Conservation (phyloP, 345 rosid species). For the Arabidopsis thaliana region TAIR10.1 NC_003074.8:19605501-19606000, state of each 20-base stretch:
- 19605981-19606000: conserved; percentile 47
- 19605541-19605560: no score
- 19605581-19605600: no score
- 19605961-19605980: conserved; percentile 39
- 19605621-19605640: no score
- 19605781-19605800: conserved; percentile 19
- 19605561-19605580: no score
- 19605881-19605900: conserved; percentile 17
- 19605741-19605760: conserved; percentile 19
- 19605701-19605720: background rate
- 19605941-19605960: conserved; percentile 15
- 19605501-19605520: no score
- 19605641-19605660: no score
- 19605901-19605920: conserved; percentile 22
- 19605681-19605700: background rate
- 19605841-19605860: conserved; percentile 31
- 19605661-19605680: no score
- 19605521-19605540: no score
- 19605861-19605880: conserved; percentile 26
- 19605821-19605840: conserved; percentile 32
- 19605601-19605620: no score
- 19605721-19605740: conserved; percentile 10
- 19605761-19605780: background rate
- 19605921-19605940: background rate
- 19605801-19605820: conserved; percentile 5